A percentile compares a stretch with the other conserved stretches of the same genome.
These are phyloP conservation scores for Candolleomyces aberdarensis DNA, from an alignment of 768 basidiomycete genomes.

Conservation along the genomic window DNA sequence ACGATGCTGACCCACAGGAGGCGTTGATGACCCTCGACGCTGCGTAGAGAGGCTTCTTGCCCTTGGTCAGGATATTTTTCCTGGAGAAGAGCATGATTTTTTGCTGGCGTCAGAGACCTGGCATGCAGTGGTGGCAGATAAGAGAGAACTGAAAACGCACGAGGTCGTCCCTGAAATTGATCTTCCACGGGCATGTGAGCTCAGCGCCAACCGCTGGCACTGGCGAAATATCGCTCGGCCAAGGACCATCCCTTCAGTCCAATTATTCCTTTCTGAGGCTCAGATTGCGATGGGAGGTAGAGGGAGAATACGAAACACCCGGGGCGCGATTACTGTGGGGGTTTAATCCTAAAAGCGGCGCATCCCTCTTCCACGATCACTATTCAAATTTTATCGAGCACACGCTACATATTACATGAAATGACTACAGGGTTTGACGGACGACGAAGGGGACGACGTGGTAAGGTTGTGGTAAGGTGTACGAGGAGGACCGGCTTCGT, in stretches of 20 bases:
- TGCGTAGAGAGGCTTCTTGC: conserved; percentile 54
- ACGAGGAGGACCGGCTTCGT: too few species aligned
- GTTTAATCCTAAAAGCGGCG: too few species aligned
- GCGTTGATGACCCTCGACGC: conserved; percentile 54
- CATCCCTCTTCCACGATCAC: too few species aligned
- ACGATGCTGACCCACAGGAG: conserved; percentile 44
- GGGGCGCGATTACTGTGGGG: too few species aligned
- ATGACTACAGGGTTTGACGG: too few species aligned
- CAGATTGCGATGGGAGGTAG: too few species aligned
- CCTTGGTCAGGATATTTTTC: conserved; percentile 47
- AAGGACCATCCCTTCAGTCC: not conserved
- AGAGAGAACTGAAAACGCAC: conserved; percentile 3
- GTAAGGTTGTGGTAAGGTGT: too few species aligned
- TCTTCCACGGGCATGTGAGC: not conserved
- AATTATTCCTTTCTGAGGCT: not conserved
- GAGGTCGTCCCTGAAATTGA: conserved; percentile 8
- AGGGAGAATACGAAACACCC: too few species aligned
- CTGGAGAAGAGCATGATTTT: conserved; percentile 47
- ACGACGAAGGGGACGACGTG: too few species aligned
- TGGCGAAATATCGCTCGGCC: not conserved
- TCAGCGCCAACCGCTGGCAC: not conserved
- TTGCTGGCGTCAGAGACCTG: not conserved
- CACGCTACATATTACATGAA: too few species aligned
- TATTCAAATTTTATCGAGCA: too few species aligned
- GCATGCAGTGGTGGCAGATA: not conserved